Base-by-base conservation (phyloP, 352 stramenopile genomes). In the Pythium angustatum region DNA sequence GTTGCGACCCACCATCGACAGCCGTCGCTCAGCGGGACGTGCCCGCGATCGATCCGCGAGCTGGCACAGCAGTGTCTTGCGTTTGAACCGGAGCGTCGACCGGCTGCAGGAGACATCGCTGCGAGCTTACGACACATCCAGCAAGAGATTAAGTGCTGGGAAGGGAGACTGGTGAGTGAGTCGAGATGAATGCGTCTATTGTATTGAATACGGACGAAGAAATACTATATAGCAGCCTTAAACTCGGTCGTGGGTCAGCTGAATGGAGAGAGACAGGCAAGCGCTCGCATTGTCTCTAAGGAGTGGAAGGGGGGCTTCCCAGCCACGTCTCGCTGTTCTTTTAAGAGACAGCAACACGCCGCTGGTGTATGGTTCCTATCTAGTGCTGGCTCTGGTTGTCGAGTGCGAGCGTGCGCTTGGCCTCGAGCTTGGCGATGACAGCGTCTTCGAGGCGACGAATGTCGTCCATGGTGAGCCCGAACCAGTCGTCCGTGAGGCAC, bases 401-500 rank as follows among this genome's bases (percentile, higher is more conserved):
- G 28, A 72, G 66, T 58, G 71, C 79, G 19, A 71, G 62, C 28
- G 78, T 62, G 14, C 85, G 83, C 72, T 94, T 91, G 55, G 78
- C 81, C 49, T 88, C 78, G 33, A 93, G 82, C 62, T 93, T 94
- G 40, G 73, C 76, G 50, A 90, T 80, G 28, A 93, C 78, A 43
- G 86, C 81, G 50, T 72, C 72, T 63, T 94, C 86, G 48, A 94
- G 67, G 64, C 72, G 71, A n/a, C 86, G 86, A 72, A 94, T 94
- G 59, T 93, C 86, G 12, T 89, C 82, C 79, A 94, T 93, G 9
- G 82, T 87, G 33, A 94, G 77, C 7, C 86, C 86, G 56, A 78
- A 91, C 84, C 86, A 94, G 41, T 94, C 76, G 69, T 92, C 82
- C 41, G 81, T 93, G 58, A 88, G 66, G 62, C 84, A 94, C 58